Conservation (phyloP, 495 filamentous ascomycete species). For the Trypethelium eluteriae region DNA sequence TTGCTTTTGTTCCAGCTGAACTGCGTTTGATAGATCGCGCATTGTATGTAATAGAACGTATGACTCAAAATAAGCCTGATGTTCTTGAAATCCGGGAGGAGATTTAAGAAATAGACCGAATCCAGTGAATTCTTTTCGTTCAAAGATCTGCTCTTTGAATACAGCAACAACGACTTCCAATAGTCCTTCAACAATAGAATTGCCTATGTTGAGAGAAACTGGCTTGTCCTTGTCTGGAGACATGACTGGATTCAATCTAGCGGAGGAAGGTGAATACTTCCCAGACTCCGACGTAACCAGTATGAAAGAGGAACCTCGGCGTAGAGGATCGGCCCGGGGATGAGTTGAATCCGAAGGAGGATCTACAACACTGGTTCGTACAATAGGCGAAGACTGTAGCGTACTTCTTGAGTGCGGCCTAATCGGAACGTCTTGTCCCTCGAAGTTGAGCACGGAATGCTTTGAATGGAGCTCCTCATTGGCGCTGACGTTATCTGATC, state of each 20-base stretch:
- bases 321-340: slow-evolving; percentile 48
- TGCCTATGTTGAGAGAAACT: slow-evolving; percentile 47
- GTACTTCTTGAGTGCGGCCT: slow-evolving; percentile 58
- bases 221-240: slow-evolving; percentile 48
- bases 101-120: slow-evolving; percentile 83
- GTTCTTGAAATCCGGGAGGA: slow-evolving; percentile 83
- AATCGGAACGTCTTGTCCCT: slow-evolving; percentile 75
- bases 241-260: slow-evolving; percentile 55
- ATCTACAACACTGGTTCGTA: slow-evolving; percentile 61
- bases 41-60: slow-evolving; percentile 73
- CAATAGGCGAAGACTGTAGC: slow-evolving; percentile 49
- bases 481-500: slow-evolving; percentile 69
- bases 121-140: slow-evolving; percentile 81
- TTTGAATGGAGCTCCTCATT: slow-evolving; percentile 75
- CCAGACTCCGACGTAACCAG: slow-evolving; percentile 65
- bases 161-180: slow-evolving; percentile 67
- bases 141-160: slow-evolving; percentile 73
- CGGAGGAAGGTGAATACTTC: slow-evolving; percentile 47
- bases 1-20: slow-evolving; percentile 61
- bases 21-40: slow-evolving; percentile 56
- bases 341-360: slow-evolving; percentile 42
- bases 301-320: slow-evolving; percentile 81
- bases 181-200: slow-evolving; percentile 65
- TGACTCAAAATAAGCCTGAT: slow-evolving; percentile 90
- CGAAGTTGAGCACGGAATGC: slow-evolving; percentile 71